phyloP scores from a whole-genome alignment of 1,284 basidiomycete genomes.

The Ganoderma multipileum region DNA sequence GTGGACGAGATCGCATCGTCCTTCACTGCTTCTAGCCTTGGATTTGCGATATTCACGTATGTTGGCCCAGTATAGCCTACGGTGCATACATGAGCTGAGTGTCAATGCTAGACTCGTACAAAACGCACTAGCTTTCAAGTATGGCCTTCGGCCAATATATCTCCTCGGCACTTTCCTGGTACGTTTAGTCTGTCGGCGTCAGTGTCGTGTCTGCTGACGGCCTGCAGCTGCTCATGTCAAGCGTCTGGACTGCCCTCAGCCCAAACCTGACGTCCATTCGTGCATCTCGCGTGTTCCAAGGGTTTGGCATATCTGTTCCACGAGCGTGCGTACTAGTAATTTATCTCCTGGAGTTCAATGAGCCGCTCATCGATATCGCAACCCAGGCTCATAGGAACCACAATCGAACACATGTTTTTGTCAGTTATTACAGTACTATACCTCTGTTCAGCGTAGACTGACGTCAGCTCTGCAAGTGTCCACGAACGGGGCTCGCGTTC shows the following conservation, averaged over 20 bases:
- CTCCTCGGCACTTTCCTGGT: slow-evolving; percentile 48
- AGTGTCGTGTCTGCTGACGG: neutral
- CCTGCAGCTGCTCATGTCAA: slow-evolving; percentile 51
- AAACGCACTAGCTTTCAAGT: slow-evolving; percentile 50
- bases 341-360: neutral
- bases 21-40: slow-evolving; percentile 47
- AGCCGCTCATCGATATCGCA: neutral
- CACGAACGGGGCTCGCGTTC: slow-evolving; percentile 51
- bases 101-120: slow-evolving; percentile 47
- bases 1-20: slow-evolving; percentile 50
- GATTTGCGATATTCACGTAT: slow-evolving; percentile 49
- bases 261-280: slow-evolving; percentile 48
- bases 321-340: slow-evolving; percentile 41
- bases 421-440: slow-evolving; percentile 21
- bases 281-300: slow-evolving; percentile 51
- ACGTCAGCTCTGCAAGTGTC: slow-evolving; percentile 36
- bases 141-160: slow-evolving; percentile 52
- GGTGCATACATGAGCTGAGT: neutral
- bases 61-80: slow-evolving; percentile 4
- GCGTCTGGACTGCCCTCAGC: slow-evolving; percentile 52
- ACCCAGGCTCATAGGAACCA: slow-evolving; percentile 47
- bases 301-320: slow-evolving; percentile 52
- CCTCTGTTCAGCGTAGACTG: neutral
- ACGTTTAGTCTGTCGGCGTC: slow-evolving; percentile 1
- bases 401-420: slow-evolving; percentile 52